Conservation (phyloP, 2,329 filamentous ascomycete genomes). For the Myriosclerotinia duriaeana region DNA sequence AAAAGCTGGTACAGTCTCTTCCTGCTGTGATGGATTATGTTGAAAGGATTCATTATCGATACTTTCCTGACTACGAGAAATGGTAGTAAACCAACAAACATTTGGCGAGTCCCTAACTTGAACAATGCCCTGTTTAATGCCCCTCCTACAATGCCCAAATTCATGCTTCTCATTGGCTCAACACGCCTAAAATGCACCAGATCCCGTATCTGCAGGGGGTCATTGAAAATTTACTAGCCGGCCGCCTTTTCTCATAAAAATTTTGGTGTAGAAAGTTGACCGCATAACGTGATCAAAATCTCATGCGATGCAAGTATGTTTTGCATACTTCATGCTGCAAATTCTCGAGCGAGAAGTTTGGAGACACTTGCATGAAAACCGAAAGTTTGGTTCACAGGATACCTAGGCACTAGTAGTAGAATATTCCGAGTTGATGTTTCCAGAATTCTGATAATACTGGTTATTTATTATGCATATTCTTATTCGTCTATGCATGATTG, state of each 20-base stretch:
- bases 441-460: neutral
- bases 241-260: slow-evolving; percentile 35
- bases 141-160: neutral
- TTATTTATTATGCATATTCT: neutral
- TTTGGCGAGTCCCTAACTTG: neutral
- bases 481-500: neutral
- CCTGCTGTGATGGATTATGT: slow-evolving; percentile 57
- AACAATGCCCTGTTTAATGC: neutral
- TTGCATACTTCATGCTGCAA: slow-evolving; percentile 33
- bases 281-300: slow-evolving; percentile 38
- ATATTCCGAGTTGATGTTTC: neutral
- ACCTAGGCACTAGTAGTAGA: too few species aligned
- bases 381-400: neutral
- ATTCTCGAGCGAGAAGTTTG: neutral
- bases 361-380: too few species aligned
- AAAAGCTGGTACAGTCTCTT: slow-evolving; percentile 47
- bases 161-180: neutral
- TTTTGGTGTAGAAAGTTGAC: slow-evolving; percentile 34
- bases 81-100: slow-evolving; percentile 33
- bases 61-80: slow-evolving; percentile 58
- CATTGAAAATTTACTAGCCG: slow-evolving; percentile 32
- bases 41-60: slow-evolving; percentile 52
- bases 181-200: slow-evolving; percentile 19
- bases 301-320: slow-evolving; percentile 39
- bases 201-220: slow-evolving; percentile 27